Conservation (phyloP, 768 basidiomycete genomes). For the Lactifluus echinatus region DNA sequence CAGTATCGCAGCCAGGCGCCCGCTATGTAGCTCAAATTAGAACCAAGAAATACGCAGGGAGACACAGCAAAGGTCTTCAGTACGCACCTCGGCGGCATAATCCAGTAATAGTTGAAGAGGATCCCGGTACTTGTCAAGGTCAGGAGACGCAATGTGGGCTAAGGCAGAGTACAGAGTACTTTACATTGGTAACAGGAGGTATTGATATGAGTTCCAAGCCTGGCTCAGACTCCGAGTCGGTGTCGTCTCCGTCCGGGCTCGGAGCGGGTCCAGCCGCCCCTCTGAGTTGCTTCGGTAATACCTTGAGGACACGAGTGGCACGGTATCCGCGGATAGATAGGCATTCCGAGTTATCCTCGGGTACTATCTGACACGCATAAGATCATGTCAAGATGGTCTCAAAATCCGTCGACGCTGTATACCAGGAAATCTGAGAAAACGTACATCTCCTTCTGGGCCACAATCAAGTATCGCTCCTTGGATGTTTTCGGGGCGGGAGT, state of each 20-base stretch:
- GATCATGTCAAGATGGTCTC: neutral
- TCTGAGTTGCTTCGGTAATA: neutral
- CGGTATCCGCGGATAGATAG: neutral
- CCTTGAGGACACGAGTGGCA: neutral
- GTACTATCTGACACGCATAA: neutral
- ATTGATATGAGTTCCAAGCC: no score
- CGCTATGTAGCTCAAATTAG: neutral
- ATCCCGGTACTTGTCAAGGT: no score
- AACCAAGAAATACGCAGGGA: neutral
- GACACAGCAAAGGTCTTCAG: no score
- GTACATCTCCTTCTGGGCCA: neutral
- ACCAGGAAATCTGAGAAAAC: neutral
- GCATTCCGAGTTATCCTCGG: no score
- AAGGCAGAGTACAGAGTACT: no score
- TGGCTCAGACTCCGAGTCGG: no score
- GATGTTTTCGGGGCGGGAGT: neutral
- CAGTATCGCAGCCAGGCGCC: neutral
- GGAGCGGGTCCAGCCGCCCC: neutral
- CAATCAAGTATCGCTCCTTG: neutral
- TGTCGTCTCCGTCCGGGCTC: neutral
- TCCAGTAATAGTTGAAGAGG: no score
- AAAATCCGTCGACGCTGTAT: no score
- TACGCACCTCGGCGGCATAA: neutral
- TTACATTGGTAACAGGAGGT: no score
- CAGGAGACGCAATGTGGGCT: no score